phyloP scores from a whole-genome alignment of 768 basidiomycete species.

The Pleurotus cornucopiae region DNA sequence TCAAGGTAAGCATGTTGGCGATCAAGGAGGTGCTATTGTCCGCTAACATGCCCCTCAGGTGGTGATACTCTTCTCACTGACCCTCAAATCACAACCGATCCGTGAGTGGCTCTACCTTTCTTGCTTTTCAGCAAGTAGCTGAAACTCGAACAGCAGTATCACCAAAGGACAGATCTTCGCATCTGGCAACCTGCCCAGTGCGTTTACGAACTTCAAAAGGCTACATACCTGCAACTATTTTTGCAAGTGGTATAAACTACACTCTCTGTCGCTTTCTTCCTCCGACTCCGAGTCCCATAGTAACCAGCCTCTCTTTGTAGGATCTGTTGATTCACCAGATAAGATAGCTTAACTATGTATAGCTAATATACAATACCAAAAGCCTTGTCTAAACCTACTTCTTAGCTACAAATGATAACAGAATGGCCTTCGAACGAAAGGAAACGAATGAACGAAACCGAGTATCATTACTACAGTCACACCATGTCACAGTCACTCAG shows the following conservation, averaged over 20 bases:
- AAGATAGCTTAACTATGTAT: not conserved
- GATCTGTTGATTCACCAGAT: too few species aligned
- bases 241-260: not conserved
- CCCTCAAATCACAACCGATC: not conserved
- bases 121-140: not conserved
- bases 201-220: not conserved
- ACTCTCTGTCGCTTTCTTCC: too few species aligned
- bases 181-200: not conserved
- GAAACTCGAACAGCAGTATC: not conserved
- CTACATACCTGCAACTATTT: conserved; percentile 6
- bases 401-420: too few species aligned
- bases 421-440: not conserved
- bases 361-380: too few species aligned
- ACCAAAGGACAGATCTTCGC: not conserved
- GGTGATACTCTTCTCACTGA: conserved; percentile 5
- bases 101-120: not conserved
- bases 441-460: not conserved
- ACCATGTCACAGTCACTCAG: too few species aligned
- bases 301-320: too few species aligned
- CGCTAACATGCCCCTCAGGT: not conserved
- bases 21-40: not conserved
- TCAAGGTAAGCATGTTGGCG: not conserved
- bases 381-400: too few species aligned
- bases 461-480: not conserved
- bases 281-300: too few species aligned